Conservation (phyloP, 345 rosid species). For the Populus pruinosa region DNA sequence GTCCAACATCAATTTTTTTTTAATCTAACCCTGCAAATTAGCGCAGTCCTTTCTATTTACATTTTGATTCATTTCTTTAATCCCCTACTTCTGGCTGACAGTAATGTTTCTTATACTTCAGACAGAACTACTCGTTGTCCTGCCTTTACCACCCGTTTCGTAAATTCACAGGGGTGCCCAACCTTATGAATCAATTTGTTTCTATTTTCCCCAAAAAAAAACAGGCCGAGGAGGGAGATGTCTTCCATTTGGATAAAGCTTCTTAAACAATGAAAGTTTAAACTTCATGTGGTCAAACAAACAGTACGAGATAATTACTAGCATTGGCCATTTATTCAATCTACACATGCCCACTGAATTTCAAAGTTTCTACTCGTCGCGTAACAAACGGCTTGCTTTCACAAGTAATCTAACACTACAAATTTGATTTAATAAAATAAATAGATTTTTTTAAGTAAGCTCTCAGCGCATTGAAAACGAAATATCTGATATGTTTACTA, state of each 20-base stretch:
- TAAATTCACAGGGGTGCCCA: not conserved
- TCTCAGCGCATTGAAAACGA: too few species aligned
- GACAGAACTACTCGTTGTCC: slow-evolving; percentile 11
- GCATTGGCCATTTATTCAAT: too few species aligned
- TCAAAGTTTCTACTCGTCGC: too few species aligned
- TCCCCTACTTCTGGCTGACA: not conserved
- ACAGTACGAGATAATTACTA: not conserved
- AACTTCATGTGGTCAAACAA: accelerated
- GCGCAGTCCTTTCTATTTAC: not conserved
- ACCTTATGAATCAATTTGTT: not conserved
- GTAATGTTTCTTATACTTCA: slow-evolving; percentile 8
- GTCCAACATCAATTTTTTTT: too few species aligned
- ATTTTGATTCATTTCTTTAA: not conserved
- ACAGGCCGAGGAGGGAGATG: not conserved
- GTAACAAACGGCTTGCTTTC: too few species aligned
- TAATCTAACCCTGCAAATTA: too few species aligned
- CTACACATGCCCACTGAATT: too few species aligned
- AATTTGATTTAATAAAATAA: too few species aligned
- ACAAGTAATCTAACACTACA: not conserved
- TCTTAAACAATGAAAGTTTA: not conserved
- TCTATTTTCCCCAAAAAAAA: not conserved
- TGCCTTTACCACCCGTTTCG: not conserved
- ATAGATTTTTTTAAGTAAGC: too few species aligned
- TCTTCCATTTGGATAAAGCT: not conserved
- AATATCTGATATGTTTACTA: too few species aligned